Conservation (phyloP, 2,329 filamentous ascomycete genomes). For the Xylariaceae sp. region DNA sequence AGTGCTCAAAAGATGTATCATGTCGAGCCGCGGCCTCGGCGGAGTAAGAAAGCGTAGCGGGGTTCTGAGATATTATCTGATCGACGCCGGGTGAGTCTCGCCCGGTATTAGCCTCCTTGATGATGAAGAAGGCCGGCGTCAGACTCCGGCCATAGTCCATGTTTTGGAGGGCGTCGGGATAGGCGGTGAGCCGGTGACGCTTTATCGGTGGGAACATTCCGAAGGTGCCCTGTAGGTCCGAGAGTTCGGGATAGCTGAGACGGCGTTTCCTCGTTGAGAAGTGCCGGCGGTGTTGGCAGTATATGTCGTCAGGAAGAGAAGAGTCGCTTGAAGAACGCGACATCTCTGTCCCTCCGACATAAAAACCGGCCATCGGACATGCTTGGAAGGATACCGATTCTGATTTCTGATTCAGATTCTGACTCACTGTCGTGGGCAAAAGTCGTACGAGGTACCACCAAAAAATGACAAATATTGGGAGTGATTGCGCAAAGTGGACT, state of each 20-base stretch:
- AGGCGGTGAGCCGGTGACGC: conserved; percentile 29
- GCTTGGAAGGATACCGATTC: conserved; percentile 29
- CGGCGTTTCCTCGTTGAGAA: conserved; percentile 44
- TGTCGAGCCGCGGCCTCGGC: conserved; percentile 10
- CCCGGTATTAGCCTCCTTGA: conserved; percentile 35
- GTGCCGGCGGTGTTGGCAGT: conserved; percentile 31
- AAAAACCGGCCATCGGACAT: conserved; percentile 42
- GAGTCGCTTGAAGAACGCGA: conserved; percentile 39
- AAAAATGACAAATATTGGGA: conserved; percentile 17
- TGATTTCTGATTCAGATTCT: no score
- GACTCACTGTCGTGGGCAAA: conserved; percentile 15
- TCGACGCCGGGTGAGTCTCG: conserved; percentile 28
- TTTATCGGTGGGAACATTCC: conserved; percentile 43
- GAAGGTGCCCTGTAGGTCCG: conserved; percentile 35
- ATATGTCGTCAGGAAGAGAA: conserved; percentile 29
- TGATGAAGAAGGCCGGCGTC: conserved; percentile 38
- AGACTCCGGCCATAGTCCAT: conserved; percentile 21
- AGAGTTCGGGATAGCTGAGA: conserved; percentile 40
- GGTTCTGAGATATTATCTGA: conserved; percentile 31
- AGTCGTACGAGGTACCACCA: conserved; percentile 24
- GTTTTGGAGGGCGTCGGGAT: conserved; percentile 19
- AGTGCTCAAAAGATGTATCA: conserved; percentile 16
- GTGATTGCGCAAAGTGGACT: conserved; percentile 18
- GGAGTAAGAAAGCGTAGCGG: conserved; percentile 17
- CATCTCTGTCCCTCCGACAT: conserved; percentile 39